These are phyloP conservation scores for Colletotrichum shisoi DNA, from an alignment of 2,329 filamentous ascomycete species.

Conservation along the genomic window DNA sequence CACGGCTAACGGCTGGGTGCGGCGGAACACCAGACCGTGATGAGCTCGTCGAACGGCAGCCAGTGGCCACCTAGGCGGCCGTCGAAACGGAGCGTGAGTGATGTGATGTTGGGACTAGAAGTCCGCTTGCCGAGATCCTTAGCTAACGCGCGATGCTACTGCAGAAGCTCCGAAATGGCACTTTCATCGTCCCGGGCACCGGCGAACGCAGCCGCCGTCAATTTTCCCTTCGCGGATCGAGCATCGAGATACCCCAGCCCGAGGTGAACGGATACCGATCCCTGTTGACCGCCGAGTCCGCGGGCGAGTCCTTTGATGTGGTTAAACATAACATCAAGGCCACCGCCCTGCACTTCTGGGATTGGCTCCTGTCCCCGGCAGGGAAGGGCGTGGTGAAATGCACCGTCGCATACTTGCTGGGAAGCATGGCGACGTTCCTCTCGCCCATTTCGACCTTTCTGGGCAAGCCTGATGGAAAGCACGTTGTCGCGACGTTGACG, in stretches of 20 bases:
- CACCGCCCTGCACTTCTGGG: constrained; percentile 54
- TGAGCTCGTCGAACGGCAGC: constrained; percentile 39
- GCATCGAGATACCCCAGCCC: constrained; percentile 46
- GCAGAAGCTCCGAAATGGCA: constrained; percentile 81
- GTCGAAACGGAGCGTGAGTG: constrained; percentile 57
- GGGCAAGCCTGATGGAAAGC: constrained; percentile 87
- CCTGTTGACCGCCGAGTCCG: constrained; percentile 49
- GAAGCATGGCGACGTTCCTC: constrained; percentile 85
- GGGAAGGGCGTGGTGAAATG: constrained; percentile 88
- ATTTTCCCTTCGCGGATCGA: constrained; percentile 74
- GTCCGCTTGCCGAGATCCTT: background rate
- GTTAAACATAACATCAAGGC: constrained; percentile 51
- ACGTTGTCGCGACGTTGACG: constrained; percentile 90
- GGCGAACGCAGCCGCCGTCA: constrained; percentile 83
- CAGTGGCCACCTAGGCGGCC: constrained; percentile 55
- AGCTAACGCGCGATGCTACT: constrained; percentile 22
- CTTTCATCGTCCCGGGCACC: constrained; percentile 84
- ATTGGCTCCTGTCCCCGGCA: constrained; percentile 73
- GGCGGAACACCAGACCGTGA: constrained; percentile 38
- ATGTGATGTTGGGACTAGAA: constrained; percentile 4
- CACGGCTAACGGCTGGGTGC: constrained; percentile 33
- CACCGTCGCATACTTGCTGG: constrained; percentile 86
- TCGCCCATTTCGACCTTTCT: constrained; percentile 75
- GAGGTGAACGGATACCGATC: constrained; percentile 47
- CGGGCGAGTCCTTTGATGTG: constrained; percentile 49